Evolutionary conservation across 768 basidiomycete genomes (phyloP).

Genomic region (Lactarius evosmus): DNA sequence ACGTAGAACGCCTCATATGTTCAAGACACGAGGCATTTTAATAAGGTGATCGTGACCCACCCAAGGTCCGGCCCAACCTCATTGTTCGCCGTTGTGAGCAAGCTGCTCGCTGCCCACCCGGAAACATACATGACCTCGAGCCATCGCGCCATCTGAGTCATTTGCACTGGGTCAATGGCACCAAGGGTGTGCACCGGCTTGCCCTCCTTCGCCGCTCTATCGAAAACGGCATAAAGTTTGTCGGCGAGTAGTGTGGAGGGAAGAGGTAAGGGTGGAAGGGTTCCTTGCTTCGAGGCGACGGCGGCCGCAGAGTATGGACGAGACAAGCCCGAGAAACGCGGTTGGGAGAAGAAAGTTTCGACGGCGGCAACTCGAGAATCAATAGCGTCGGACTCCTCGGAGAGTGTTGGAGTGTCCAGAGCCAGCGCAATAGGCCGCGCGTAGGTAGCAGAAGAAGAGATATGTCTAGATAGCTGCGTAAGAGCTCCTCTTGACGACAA

Average conservation of each 20-base stretch:
- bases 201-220: constrained; percentile 56
- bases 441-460: constrained; percentile 15
- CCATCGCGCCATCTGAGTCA: constrained; percentile 89
- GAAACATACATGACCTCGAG: constrained; percentile 90
- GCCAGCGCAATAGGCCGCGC: constrained; percentile 38
- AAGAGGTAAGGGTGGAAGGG: constrained; percentile 71
- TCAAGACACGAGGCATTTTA: neutral
- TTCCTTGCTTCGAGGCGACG: constrained; percentile 88
- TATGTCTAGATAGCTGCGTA: constrained; percentile 14
- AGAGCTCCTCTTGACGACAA: constrained; percentile 12
- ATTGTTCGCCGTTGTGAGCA: constrained; percentile 85
- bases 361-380: constrained; percentile 59
- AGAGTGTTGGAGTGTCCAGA: constrained; percentile 52
- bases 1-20: neutral
- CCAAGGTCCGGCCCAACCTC: constrained; percentile 92
- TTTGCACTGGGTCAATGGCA: constrained; percentile 89
- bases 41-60: constrained; percentile 37
- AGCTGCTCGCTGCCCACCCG: constrained; percentile 86
- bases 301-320: constrained; percentile 77
- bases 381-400: constrained; percentile 58
- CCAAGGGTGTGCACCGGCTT: constrained; percentile 88
- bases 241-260: constrained; percentile 77
- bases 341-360: constrained; percentile 67
- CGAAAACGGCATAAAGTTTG: constrained; percentile 74
- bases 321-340: constrained; percentile 69